Conservation (phyloP, 1,284 basidiomycete genomes). For the Phellinidium pouzarii region DNA sequence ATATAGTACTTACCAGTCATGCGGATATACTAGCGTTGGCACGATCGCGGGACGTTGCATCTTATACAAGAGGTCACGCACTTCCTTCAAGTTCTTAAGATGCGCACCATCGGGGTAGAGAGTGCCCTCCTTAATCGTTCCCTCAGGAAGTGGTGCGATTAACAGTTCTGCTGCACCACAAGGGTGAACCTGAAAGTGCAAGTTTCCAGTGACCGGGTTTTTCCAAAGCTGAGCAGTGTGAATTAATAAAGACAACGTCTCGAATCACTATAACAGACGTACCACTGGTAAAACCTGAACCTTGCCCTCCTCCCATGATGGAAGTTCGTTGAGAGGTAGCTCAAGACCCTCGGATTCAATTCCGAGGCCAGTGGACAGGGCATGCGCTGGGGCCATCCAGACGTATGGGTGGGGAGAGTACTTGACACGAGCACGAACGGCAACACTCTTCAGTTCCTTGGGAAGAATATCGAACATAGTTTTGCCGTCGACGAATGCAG, state of each 20-base stretch:
- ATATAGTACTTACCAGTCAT: slow-evolving; percentile 44
- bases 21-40: slow-evolving; percentile 59
- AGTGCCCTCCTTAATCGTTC: slow-evolving; percentile 42
- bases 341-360: slow-evolving; percentile 74
- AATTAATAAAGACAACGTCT: neutral
- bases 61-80: slow-evolving; percentile 67
- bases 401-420: slow-evolving; percentile 79
- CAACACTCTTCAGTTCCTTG: slow-evolving; percentile 70
- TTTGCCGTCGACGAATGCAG: slow-evolving; percentile 75
- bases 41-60: slow-evolving; percentile 80
- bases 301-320: slow-evolving; percentile 66
- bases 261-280: slow-evolving; percentile 24
- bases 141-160: slow-evolving; percentile 56
- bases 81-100: slow-evolving; percentile 61
- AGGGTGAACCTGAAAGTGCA: slow-evolving; percentile 77
- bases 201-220: slow-evolving; percentile 69
- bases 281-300: slow-evolving; percentile 67
- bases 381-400: slow-evolving; percentile 76
- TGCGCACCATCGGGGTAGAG: slow-evolving; percentile 73
- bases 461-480: slow-evolving; percentile 84
- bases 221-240: slow-evolving; percentile 61
- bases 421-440: slow-evolving; percentile 65
- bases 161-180: slow-evolving; percentile 53
- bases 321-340: slow-evolving; percentile 56
- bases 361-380: slow-evolving; percentile 69